These are phyloP conservation scores for Danielia reshetovae DNA, from an alignment of 805 yeast genomes.

Conservation along the genomic window DNA sequence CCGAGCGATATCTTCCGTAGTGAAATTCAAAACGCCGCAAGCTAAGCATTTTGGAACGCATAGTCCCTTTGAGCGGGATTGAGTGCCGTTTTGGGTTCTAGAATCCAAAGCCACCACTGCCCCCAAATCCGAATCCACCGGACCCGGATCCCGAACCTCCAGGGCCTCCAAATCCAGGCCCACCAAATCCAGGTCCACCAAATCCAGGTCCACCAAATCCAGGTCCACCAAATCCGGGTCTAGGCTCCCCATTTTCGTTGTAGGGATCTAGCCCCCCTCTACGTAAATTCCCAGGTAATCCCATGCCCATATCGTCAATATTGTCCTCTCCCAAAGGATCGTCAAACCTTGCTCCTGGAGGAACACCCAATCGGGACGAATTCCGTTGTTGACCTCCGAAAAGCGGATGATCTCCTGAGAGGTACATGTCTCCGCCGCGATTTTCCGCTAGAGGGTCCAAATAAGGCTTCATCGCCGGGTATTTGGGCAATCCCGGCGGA, in stretches of 20 bases:
- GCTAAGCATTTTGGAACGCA: too few species aligned
- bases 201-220: constrained; percentile 4
- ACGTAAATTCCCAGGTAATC: constrained; percentile 33
- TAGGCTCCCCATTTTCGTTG: constrained; percentile 1
- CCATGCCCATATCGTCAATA: constrained; percentile 41
- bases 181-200: constrained; percentile 2
- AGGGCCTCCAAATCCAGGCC: constrained; percentile 6
- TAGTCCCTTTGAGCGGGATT: too few species aligned
- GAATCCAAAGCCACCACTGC: too few species aligned
- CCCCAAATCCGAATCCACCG: constrained; percentile 4
- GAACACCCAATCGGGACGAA: constrained; percentile 30
- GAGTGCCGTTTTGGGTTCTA: too few species aligned
- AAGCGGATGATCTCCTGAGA: constrained; percentile 48
- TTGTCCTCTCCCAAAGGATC: constrained; percentile 48
- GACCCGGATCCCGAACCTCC: constrained; percentile 9
- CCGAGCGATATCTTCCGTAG: too few species aligned
- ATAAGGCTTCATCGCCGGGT: constrained; percentile 42
- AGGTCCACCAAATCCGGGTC: constrained; percentile 6
- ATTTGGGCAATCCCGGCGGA: constrained; percentile 39
- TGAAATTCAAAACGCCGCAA: too few species aligned
- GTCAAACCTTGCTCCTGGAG: constrained; percentile 50
- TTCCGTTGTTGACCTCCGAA: constrained; percentile 31
- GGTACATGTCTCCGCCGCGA: constrained; percentile 51
- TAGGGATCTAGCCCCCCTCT: constrained; percentile 5
- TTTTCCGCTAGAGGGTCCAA: constrained; percentile 36